Conservation (phyloP, 352 stramenopile genomes). For the Phytophthora ramorum region DNA sequence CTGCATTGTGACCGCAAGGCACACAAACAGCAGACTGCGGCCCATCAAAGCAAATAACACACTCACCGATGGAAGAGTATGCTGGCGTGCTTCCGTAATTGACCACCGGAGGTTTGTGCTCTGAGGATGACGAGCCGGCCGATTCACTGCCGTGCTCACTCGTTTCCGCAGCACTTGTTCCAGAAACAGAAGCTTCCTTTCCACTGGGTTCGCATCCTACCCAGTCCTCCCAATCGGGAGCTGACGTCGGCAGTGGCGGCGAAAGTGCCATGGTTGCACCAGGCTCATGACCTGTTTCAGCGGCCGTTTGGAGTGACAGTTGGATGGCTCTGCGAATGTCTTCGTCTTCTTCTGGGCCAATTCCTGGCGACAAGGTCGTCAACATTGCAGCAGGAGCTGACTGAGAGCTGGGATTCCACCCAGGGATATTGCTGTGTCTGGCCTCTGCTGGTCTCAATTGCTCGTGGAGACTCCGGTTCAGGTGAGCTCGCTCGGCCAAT, state of each 20-base stretch:
- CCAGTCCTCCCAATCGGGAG: conserved; percentile 55
- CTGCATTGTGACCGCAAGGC: conserved; percentile 82
- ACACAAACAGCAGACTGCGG: conserved; percentile 80
- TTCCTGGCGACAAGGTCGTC: conserved; percentile 11
- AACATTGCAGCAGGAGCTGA: conserved; percentile 2
- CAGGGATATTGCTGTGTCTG: conserved; percentile 9
- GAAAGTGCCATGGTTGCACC: conserved; percentile 10
- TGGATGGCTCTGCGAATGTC: conserved; percentile 63
- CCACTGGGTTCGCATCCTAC: conserved; percentile 11
- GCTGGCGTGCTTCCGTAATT: conserved; percentile 44
- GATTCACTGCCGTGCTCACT: conserved; percentile 14
- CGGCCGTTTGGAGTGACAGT: conserved; percentile 54
- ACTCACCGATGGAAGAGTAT: conserved; percentile 69
- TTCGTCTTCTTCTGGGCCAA: conserved; percentile 51
- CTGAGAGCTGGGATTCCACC: conserved; percentile 15
- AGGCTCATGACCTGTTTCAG: conserved; percentile 2
- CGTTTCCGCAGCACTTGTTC: not conserved
- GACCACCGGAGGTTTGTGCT: conserved; percentile 36
- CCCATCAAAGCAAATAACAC: conserved; percentile 81
- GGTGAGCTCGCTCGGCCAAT: conserved; percentile 11
- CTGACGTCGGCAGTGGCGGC: conserved; percentile 43
- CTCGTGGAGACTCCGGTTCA: conserved; percentile 4
- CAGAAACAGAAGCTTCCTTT: conserved; percentile 2
- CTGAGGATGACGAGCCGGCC: not conserved
- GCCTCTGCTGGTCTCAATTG: conserved; percentile 5